Conservation (phyloP, 2,329 filamentous ascomycete genomes). For the Byssothecium circinans region DNA sequence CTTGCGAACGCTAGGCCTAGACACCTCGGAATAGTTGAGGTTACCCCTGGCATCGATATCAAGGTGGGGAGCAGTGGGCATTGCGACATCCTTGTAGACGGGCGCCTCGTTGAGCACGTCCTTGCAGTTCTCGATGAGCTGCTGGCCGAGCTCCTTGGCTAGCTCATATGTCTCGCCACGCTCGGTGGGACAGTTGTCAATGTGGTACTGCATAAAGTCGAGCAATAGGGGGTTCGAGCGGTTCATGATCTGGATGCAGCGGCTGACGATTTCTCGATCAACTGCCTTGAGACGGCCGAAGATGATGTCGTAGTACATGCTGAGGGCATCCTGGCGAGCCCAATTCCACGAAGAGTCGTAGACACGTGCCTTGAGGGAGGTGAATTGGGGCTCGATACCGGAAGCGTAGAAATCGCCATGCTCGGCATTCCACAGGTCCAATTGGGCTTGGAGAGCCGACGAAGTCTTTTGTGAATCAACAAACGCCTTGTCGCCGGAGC, state of each 20-base stretch:
- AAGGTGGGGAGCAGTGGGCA: slow-evolving; percentile 90
- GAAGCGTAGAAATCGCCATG: slow-evolving; percentile 95
- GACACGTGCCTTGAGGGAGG: slow-evolving; percentile 86
- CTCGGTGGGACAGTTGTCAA: slow-evolving; percentile 96
- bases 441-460: slow-evolving; percentile 83
- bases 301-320: slow-evolving; percentile 99
- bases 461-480: slow-evolving; percentile 82
- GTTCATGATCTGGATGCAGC: slow-evolving; percentile 99
- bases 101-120: slow-evolving; percentile 83
- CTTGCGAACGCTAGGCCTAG: slow-evolving; percentile 87
- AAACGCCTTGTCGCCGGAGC: slow-evolving; percentile 93
- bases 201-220: slow-evolving; percentile 99
- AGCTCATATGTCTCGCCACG: slow-evolving; percentile 96
- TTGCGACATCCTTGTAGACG: slow-evolving; percentile 91
- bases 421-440: slow-evolving; percentile 93
- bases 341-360: slow-evolving; percentile 99
- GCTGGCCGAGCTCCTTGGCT: slow-evolving; percentile 90
- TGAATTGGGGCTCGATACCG: slow-evolving; percentile 93
- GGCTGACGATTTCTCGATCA: slow-evolving; percentile 96
- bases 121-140: slow-evolving; percentile 96
- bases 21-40: slow-evolving; percentile 86
- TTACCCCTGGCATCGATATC: slow-evolving; percentile 91
- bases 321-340: slow-evolving; percentile 94
- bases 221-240: slow-evolving; percentile 92
- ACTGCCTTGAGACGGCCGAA: slow-evolving; percentile 91